A percentile compares a stretch with the other conserved stretches of the same genome.
phyloP scores from a whole-genome alignment of 805 yeast genomes.

The Yarrowia bubula region DNA sequence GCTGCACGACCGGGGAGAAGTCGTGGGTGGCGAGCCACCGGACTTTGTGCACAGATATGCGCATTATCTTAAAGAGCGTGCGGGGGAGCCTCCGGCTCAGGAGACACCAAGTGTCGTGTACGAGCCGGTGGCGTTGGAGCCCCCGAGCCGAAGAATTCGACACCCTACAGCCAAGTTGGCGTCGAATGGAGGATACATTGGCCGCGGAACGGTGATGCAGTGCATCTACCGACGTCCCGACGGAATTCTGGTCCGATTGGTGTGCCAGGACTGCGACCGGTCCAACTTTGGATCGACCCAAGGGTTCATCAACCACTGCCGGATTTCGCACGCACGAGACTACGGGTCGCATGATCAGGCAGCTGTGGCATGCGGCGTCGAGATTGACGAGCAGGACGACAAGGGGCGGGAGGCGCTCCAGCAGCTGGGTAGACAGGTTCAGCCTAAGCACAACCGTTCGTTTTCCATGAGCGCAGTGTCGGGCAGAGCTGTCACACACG shows the following conservation, averaged over 20 bases:
- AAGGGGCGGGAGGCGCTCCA: constrained; percentile 30
- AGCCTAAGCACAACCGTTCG: background rate
- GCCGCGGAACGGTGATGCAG: background rate
- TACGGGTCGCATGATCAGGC: constrained; percentile 73
- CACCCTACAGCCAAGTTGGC: constrained; percentile 26
- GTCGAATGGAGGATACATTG: constrained; percentile 18
- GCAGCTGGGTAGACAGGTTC: background rate
- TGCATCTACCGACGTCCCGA: constrained; percentile 44
- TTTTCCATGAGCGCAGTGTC: background rate
- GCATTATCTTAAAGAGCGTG: constrained; percentile 30
- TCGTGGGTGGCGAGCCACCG: constrained; percentile 29
- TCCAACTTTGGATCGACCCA: constrained; percentile 75
- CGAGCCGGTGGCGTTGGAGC: background rate
- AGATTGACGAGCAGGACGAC: constrained; percentile 57
- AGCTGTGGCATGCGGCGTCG: constrained; percentile 62
- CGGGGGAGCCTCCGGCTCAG: too few species aligned
- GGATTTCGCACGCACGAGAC: constrained; percentile 70
- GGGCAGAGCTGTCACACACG: background rate
- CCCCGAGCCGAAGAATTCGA: constrained; percentile 9
- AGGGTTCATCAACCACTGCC: constrained; percentile 73
- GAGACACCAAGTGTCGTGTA: background rate
- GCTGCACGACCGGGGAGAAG: constrained; percentile 26
- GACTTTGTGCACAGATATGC: constrained; percentile 35
- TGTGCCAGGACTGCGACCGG: constrained; percentile 65
- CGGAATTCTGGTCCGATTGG: constrained; percentile 64